Evolutionary conservation across 1,139 yeast genomes (phyloP).

Genomic region (Scheffersomyces cryptocercus): DNA sequence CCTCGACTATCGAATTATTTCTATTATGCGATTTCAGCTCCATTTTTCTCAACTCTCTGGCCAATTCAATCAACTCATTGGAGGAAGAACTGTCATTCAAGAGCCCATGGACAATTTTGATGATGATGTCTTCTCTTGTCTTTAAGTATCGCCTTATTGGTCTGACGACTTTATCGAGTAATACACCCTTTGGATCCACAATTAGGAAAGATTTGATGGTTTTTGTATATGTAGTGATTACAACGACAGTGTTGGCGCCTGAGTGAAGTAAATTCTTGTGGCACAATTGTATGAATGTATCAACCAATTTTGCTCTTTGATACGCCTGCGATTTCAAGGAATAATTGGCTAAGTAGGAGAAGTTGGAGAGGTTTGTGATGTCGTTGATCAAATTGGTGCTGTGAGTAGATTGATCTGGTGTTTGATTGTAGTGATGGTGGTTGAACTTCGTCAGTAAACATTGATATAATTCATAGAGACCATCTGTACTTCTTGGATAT

Average conservation of each 20-base stretch:
- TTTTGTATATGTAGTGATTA: slow-evolving; percentile 67
- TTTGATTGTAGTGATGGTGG: slow-evolving; percentile 11
- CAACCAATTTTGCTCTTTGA: slow-evolving; percentile 57
- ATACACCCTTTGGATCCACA: slow-evolving; percentile 86
- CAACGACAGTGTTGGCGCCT: slow-evolving; percentile 78
- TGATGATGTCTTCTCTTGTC: slow-evolving; percentile 73
- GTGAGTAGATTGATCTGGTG: slow-evolving; percentile 1
- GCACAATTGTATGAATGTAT: slow-evolving; percentile 53
- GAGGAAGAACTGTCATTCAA: slow-evolving; percentile 45
- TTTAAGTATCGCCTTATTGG: slow-evolving; percentile 69
- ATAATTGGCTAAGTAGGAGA: slow-evolving; percentile 20
- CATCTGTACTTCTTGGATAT: slow-evolving; percentile 60
- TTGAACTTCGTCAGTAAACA: slow-evolving; percentile 36
- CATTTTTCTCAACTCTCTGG: slow-evolving; percentile 47
- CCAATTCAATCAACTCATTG: slow-evolving; percentile 50
- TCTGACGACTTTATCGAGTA: slow-evolving; percentile 72
- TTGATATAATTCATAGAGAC: slow-evolving; percentile 63
- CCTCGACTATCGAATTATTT: slow-evolving; percentile 26
- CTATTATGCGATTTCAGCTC: not conserved
- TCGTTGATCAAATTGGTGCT: slow-evolving; percentile 10
- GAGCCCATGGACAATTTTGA: slow-evolving; percentile 70
- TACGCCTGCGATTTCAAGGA: slow-evolving; percentile 28
- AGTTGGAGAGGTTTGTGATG: slow-evolving; percentile 14
- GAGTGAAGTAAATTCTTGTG: slow-evolving; percentile 64
- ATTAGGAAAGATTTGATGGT: slow-evolving; percentile 72